Base-by-base conservation (phyloP, 169 alveolate genomes). In the Cryptosporidium meleagridis region DNA sequence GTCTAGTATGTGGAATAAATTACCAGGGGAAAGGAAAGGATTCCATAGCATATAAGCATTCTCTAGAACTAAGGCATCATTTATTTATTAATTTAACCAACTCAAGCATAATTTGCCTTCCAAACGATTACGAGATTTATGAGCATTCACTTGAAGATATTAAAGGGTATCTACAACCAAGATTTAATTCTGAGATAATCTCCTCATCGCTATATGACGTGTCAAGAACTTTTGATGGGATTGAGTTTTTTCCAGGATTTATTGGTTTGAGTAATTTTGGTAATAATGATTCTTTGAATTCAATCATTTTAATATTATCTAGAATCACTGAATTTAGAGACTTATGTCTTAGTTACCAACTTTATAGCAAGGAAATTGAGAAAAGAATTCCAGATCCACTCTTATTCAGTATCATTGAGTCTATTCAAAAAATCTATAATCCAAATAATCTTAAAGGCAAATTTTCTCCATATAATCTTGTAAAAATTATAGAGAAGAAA, bases 1-100 rank as follows among this genome's bases (percentile, higher is more conserved):
- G 99, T 92, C 96, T 98, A 84, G 97, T 97, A 45, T 98, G 99
- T 92, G 99, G 99, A 3, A 93, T 96, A 73, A 98, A 97, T 95
- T 97, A 95, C 85, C 98, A 97, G 91, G 99, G 99, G 55, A 91
- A 97, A 69, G 99, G 99, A 45, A 95, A 93, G 91, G 93, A 95
- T 61, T 98, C 99, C 1, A 94, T 96, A 55, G 98, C 99, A 16
- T 97, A 98, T 92, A 96, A 95, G 29, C 99, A 98, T 89, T 96
- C 99, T 39, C 91, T 98, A 58, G 98, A 97, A 93, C 96, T 96
- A 80, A 93, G 95, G 29, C 99, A 98, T 93, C 98, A 97, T 92
- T 95, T 98, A 71, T 98, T 96, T 93, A 97, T 98, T 59, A 97
- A 97, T 89, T 92, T 98, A 68, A 94, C 95, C 68, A 95, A 96